These are phyloP conservation scores for Trypanosoma conorhini DNA, from an alignment of 208 protist genomes.

Conservation along the genomic window DNA sequence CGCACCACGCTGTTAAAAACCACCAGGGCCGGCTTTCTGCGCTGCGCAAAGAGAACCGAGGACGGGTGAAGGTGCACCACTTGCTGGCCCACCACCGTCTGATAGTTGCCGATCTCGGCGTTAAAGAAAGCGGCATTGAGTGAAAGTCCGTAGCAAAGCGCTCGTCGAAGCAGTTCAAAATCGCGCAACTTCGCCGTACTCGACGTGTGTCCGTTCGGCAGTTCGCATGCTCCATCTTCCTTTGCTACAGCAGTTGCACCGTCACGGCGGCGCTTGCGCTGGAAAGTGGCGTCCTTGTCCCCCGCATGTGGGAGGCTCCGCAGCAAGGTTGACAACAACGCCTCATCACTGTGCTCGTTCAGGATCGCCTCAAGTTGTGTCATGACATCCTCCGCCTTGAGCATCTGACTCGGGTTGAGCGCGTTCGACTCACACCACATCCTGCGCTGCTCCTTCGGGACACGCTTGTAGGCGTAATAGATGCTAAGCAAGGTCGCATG, in stretches of 20 bases:
- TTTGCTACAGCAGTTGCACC: slow-evolving; percentile 4
- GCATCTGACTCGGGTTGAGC: slow-evolving; percentile 81
- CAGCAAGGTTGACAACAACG: slow-evolving; percentile 46
- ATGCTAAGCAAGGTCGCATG: slow-evolving; percentile 85
- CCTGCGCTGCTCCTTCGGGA: slow-evolving; percentile 61
- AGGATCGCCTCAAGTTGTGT: slow-evolving; percentile 74
- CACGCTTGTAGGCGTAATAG: slow-evolving; percentile 74
- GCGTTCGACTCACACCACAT: slow-evolving; percentile 84
- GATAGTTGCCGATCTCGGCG: slow-evolving; percentile 81
- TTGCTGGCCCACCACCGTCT: slow-evolving; percentile 79
- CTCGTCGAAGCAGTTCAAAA: slow-evolving; percentile 76
- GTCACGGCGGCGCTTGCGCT: slow-evolving; percentile 7
- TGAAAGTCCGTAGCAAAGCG: slow-evolving; percentile 88
- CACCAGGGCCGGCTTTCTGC: slow-evolving; percentile 81
- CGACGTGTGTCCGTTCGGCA: slow-evolving; percentile 11
- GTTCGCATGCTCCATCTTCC: slow-evolving; percentile 1
- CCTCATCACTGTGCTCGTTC: slow-evolving; percentile 48
- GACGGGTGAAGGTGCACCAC: slow-evolving; percentile 87
- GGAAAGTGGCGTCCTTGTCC: neutral
- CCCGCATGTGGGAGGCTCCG: slow-evolving; percentile 25
- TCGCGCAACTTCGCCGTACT: slow-evolving; percentile 36
- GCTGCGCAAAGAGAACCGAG: slow-evolving; percentile 82
- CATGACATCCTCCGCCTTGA: slow-evolving; percentile 85
- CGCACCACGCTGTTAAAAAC: slow-evolving; percentile 89
- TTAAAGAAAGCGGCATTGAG: slow-evolving; percentile 90